These are phyloP conservation scores for Penicillium egyptiacum DNA, from an alignment of 495 filamentous ascomycete species.

Conservation along the genomic window DNA sequence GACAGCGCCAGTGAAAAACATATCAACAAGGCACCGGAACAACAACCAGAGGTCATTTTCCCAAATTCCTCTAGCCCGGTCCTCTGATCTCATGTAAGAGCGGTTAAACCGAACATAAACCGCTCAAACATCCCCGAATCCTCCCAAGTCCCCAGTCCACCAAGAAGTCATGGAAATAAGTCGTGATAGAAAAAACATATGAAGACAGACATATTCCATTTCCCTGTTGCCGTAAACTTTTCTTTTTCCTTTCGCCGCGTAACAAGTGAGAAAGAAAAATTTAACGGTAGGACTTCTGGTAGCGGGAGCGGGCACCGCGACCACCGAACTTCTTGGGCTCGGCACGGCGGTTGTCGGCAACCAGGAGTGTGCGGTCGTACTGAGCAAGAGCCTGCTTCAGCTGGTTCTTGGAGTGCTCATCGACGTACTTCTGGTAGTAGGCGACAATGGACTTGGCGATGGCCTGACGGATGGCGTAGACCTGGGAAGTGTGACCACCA, in stretches of 20 bases:
- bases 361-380: slow-evolving; percentile 95
- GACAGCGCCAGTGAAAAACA: slow-evolving; percentile 35
- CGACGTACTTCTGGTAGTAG: slow-evolving; percentile 99
- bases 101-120: slow-evolving; percentile 19
- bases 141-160: slow-evolving; percentile 28
- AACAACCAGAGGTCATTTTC: slow-evolving; percentile 19
- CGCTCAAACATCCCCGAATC: slow-evolving; percentile 27
- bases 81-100: slow-evolving; percentile 21
- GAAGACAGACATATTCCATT: slow-evolving; percentile 24
- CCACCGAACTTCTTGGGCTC: slow-evolving; percentile 89
- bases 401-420: slow-evolving; percentile 99
- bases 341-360: slow-evolving; percentile 93
- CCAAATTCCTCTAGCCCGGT: slow-evolving; percentile 23
- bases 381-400: slow-evolving; percentile 90
- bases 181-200: slow-evolving; percentile 26
- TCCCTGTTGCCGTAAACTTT: slow-evolving; percentile 25
- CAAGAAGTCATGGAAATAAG: slow-evolving; percentile 31
- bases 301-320: slow-evolving; percentile 90
- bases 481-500: slow-evolving; percentile 97
- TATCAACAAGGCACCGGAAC: slow-evolving; percentile 30
- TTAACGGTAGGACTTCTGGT: slow-evolving; percentile 88
- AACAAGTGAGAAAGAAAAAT: slow-evolving; percentile 27
- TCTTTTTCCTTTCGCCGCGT: slow-evolving; percentile 25
- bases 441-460: slow-evolving; percentile 98
- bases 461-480: slow-evolving; percentile 98